phyloP scores from a whole-genome alignment of 2,329 filamentous ascomycete genomes.

The Fusarium graminum region DNA sequence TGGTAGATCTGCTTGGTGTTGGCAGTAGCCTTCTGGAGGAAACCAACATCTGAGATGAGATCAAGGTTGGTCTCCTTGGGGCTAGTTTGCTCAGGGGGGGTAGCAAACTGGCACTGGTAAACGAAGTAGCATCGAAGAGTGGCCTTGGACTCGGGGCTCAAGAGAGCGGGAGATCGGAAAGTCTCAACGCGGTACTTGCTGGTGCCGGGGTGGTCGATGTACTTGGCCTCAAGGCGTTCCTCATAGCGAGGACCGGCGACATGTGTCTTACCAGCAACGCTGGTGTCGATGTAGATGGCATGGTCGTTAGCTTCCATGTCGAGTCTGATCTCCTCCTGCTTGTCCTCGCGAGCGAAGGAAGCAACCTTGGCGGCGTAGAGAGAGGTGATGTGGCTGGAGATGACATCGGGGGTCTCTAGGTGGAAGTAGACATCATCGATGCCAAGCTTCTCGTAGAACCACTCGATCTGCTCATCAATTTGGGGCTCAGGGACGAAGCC shows the following conservation, averaged over 20 bases:
- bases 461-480: slow-evolving; percentile 86
- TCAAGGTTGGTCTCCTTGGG: slow-evolving; percentile 89
- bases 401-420: slow-evolving; percentile 86
- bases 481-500: slow-evolving; percentile 89
- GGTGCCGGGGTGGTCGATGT: slow-evolving; percentile 83
- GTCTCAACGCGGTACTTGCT: slow-evolving; percentile 94
- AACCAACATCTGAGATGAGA: slow-evolving; percentile 91
- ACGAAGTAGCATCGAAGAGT: slow-evolving; percentile 98
- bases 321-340: slow-evolving; percentile 91
- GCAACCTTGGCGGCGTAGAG: slow-evolving; percentile 97
- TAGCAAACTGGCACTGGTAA: slow-evolving; percentile 93
- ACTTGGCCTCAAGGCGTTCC: slow-evolving; percentile 93
- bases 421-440: slow-evolving; percentile 99
- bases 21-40: slow-evolving; percentile 93
- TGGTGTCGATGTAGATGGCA: slow-evolving; percentile 98
- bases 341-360: slow-evolving; percentile 91
- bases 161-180: slow-evolving; percentile 88
- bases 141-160: slow-evolving; percentile 79
- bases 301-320: slow-evolving; percentile 97
- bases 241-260: slow-evolving; percentile 90
- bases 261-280: slow-evolving; percentile 84
- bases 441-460: slow-evolving; percentile 98
- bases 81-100: slow-evolving; percentile 75
- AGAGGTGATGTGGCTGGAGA: slow-evolving; percentile 94
- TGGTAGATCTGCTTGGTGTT: slow-evolving; percentile 98